Percentiles rank a stretch among this genome's conserved stretches.
These are phyloP conservation scores for Pichia sp. DNA, from an alignment of 1,139 yeast species.

Conservation along the genomic window DNA sequence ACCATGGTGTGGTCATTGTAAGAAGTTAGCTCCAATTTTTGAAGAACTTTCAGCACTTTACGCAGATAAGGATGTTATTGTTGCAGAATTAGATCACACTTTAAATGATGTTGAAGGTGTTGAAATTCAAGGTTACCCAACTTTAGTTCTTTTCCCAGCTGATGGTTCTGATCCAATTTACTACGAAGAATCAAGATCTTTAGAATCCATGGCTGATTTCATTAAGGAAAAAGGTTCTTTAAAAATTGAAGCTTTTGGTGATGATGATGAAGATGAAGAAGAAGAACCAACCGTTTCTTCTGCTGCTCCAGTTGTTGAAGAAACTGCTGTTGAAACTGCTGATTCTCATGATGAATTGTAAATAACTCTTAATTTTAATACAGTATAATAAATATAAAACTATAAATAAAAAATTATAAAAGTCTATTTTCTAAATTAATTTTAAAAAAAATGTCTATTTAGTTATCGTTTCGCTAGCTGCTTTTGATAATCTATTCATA, in stretches of 20 bases:
- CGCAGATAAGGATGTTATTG: conserved; percentile 50
- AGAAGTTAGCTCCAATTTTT: conserved; percentile 86
- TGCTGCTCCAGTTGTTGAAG: conserved; percentile 27
- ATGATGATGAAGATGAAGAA: conserved; percentile 14
- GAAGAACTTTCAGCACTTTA: conserved; percentile 77
- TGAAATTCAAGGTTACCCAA: conserved; percentile 87
- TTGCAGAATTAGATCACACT: conserved; percentile 89
- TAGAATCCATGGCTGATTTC: conserved; percentile 66
- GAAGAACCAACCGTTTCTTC: conserved; percentile 13
- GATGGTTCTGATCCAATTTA: conserved; percentile 70
- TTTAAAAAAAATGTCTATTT: no score
- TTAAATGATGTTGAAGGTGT: conserved; percentile 74
- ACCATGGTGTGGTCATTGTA: conserved; percentile 99
- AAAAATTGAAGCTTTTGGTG: conserved; percentile 33
- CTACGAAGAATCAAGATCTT: conserved; percentile 67
- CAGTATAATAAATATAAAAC: background rate
- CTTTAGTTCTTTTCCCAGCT: conserved; percentile 87
- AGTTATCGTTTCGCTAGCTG: conserved; percentile 51
- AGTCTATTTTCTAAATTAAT: no score
- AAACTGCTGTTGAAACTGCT: conserved; percentile 13
- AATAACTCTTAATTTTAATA: background rate
- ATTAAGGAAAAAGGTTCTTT: conserved; percentile 45
- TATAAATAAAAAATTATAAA: no score
- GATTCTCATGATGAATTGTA: conserved; percentile 27
- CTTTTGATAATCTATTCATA: conserved; percentile 85